Evolutionary conservation across 495 filamentous ascomycete species (phyloP), one percentile per base, ranked within the genome.

Genomic region (Aspergillus avenaceus): DNA sequence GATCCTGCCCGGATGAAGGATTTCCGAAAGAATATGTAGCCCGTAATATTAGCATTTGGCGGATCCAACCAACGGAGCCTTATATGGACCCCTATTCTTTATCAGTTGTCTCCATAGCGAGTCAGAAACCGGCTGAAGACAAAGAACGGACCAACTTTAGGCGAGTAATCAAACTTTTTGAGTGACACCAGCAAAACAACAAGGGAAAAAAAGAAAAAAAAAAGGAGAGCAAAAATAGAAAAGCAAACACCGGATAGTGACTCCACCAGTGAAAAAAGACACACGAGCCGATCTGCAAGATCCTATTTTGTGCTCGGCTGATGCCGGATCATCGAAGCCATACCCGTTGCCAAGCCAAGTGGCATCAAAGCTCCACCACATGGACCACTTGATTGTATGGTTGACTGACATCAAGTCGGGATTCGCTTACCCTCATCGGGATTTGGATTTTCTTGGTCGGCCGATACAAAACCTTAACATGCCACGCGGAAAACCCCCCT

Each of bases 391-490:
- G 46, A 41, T 41, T 24, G 36, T 49, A 49, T 16, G 46, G 42
- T 45, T 28, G 45, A 47, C 37, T 49, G 18, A 42, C 48, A 50
- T 50, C 40, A 43, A 42, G 24, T 34, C 49, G 49, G 49, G 49
- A 52, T 52, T 52, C 42, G 49, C 49, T 52, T 42, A 13, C 41
- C 29, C 29, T 23, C 28, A 23, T 45, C 46, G 46, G 46, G 46
- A 49, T 49, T 45, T 38, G 29, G 6, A 21, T 29, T 22, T 8
- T 23, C 29, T 34, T 44, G 8, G 16, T 11, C 19, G 19, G 25
- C 18, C 49, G 16, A 26, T 31, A 23, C 22, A 37, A 44, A 28
- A 34, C 16, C 18, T 27, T 29, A 42, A 19, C 48, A 28, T 25
- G 31, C 41, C 49, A 51, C 27, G 29, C n/a, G 13, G 5, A 29